phyloP scores from a whole-genome alignment of 2,329 filamentous ascomycete species.

The Monosporascus sp. region DNA sequence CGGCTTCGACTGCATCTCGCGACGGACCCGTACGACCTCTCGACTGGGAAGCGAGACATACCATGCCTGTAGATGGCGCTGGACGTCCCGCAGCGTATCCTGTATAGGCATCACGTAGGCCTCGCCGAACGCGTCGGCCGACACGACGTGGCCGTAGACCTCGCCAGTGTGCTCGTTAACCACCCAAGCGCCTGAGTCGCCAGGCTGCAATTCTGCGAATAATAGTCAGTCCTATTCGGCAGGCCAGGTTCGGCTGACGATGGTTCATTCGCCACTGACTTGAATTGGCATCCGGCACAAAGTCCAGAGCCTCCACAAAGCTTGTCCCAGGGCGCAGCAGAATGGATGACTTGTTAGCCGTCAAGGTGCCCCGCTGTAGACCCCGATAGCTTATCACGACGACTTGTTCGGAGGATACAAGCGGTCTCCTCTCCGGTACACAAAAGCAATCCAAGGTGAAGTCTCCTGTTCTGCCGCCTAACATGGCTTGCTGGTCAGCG shows the following conservation, averaged over 20 bases:
- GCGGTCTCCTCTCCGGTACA: not conserved
- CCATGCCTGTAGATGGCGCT: no score
- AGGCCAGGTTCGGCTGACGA: no score
- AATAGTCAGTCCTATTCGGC: not conserved
- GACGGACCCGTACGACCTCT: no score
- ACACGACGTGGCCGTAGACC: constrained; percentile 9
- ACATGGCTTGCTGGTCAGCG: no score
- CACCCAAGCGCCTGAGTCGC: constrained; percentile 8
- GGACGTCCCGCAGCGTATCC: constrained; percentile 4
- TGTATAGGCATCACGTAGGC: constrained; percentile 4
- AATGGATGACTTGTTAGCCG: constrained; percentile 1
- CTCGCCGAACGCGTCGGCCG: constrained; percentile 7
- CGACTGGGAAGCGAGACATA: no score
- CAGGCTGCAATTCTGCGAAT: constrained; percentile 2
- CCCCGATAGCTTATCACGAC: constrained; percentile 3
- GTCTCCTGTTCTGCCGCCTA: constrained; percentile 2
- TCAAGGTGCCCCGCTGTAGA: constrained; percentile 3
- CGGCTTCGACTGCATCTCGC: no score
- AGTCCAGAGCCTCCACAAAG: constrained; percentile 6
- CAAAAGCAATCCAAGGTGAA: not conserved
- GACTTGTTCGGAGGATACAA: not conserved
- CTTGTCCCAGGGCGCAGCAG: constrained; percentile 1
- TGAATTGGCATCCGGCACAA: constrained; percentile 2
- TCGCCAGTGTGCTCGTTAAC: constrained; percentile 1
- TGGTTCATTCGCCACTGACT: not conserved